Evolutionary conservation across 257 asterid species (phyloP), one percentile per base, ranked within the genome.

Genomic region (Fraxinus excelsior): DNA sequence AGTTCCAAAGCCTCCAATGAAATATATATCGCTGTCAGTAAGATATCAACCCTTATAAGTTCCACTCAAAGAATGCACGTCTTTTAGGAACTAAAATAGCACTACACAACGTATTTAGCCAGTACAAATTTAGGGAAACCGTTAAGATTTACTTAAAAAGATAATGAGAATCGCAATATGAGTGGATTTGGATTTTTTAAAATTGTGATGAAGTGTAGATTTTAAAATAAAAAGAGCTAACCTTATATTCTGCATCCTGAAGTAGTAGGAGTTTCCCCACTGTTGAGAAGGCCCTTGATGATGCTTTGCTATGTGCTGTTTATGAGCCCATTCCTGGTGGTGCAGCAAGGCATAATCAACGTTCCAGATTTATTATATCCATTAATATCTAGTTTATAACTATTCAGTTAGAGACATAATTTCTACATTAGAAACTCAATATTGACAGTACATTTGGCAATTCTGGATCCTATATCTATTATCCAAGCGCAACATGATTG

Each of bases 251-350:
- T 95, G 97, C 99, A 95, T 95, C 87, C 98, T 91, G 42, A 88
- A 95, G 84, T 95, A 95, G 85, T 85, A 86, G 82, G 91, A 95
- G 85, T 91, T 93, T 71, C 99, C 99, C 99, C 99, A 95, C 86
- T 91, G 98, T 85, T 95, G 98, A 81, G 98, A 91, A 85, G 99
- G 97, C 65, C 96, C 99, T 79, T 95, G 99, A 53, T 91, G 97
- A 90, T 95, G 99, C 81, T 95, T 95, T 76, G 93, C 92, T 67
- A 95, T 87, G 88, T 93, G 91, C 83, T 82, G 96, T 72, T 91
- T 89, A 82, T 93, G 98, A 82, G 98, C 99, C 98, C 96, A 92
- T 75, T 85, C 97, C 99, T 95, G 77, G 75, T 25, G 51, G 74
- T 70, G 38, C 28, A 81, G 71, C 29, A 31, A 82, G 58, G 73